A percentile compares a stretch with the other conserved stretches of the same genome.
These are phyloP conservation scores for Macadamia tetraphylla DNA, from an alignment of 164 flowering plant species.

Conservation along the genomic window DNA sequence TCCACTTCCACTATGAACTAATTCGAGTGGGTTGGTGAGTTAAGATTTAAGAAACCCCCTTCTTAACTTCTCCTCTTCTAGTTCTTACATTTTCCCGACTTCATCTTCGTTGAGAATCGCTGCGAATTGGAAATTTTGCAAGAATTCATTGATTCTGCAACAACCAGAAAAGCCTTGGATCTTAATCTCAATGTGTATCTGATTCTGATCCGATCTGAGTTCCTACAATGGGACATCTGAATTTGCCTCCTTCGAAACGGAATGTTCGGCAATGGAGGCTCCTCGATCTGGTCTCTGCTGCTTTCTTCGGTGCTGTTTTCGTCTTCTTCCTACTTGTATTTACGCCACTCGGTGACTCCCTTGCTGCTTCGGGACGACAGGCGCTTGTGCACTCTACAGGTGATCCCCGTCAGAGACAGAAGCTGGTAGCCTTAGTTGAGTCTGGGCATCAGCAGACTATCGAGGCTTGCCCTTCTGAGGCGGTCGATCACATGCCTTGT, in stretches of 20 bases:
- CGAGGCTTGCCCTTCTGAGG: constrained; percentile 62
- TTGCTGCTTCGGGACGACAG: constrained; percentile 87
- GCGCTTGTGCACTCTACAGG: constrained; percentile 48
- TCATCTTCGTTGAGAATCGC: no score
- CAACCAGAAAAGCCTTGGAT: background rate
- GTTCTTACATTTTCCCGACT: no score
- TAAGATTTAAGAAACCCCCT: no score
- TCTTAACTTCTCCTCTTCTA: no score
- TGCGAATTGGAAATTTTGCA: background rate
- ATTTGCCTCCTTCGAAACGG: constrained; percentile 53
- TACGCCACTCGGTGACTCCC: constrained; percentile 87
- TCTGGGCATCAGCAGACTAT: constrained; percentile 36
- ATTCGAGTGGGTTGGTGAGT: background rate
- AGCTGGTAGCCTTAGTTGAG: constrained; percentile 41
- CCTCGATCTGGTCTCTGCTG: constrained; percentile 62
- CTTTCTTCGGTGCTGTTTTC: constrained; percentile 56
- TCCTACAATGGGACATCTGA: constrained; percentile 61
- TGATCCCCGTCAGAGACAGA: constrained; percentile 62
- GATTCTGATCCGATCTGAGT: constrained; percentile 17
- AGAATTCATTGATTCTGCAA: background rate
- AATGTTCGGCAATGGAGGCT: constrained; percentile 59
- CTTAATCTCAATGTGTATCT: constrained; percentile 12
- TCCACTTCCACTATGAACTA: background rate
- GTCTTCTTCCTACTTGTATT: constrained; percentile 72
- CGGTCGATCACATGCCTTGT: constrained; percentile 91